Base-by-base conservation (phyloP, 495 filamentous ascomycete genomes). In the Acidomyces sp. region DNA sequence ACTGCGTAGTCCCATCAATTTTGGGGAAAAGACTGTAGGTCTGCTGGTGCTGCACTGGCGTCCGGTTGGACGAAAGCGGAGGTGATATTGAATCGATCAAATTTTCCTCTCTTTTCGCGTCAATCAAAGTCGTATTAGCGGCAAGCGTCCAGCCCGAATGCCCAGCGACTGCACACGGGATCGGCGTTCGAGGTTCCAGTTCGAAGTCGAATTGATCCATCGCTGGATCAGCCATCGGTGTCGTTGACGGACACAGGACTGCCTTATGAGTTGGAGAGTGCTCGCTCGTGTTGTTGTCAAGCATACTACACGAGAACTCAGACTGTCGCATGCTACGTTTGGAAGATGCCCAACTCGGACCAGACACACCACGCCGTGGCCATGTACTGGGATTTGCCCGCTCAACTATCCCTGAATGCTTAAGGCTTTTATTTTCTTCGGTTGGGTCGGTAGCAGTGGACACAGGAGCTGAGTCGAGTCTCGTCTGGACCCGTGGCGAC, bases 161-260 rank as follows among this genome's bases (percentile, higher is more conserved):
- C 9, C 26, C 9, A 29, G 26, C 9, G 4, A 26, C 19, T 23
- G 22, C 12, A 23, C 21, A 38, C 16, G 24, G 16, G 16, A 10
- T 27, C 23, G 34, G 3, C 4, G n/a, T 22, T 26, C 17, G 13
- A 2, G 36, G 19, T 2, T 16, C 15, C 3, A 51, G 27, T 16
- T 39, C 28, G 39, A 52, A 52, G 24, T 47, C 48, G 28, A 52
- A 43, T 26, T 52, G 11, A 15, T 52, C 22, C 13, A 47, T 39
- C 0, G 44, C 48, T 15, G 48, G 43, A 16, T 41, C 48, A 13
- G 43, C 10, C n/a, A 40, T 41, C 3, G 42, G 35, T 23, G 33
- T 34, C 6, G 23, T n/a, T n/a, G n/a, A 20, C 13, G 39, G 38
- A 15, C 22, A 34, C 17, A 47, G 22, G 9, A 12, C 21, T 2